These are phyloP conservation scores for Grosmannia serpens DNA, from an alignment of 2,329 filamentous ascomycete genomes.

Conservation along the genomic window DNA sequence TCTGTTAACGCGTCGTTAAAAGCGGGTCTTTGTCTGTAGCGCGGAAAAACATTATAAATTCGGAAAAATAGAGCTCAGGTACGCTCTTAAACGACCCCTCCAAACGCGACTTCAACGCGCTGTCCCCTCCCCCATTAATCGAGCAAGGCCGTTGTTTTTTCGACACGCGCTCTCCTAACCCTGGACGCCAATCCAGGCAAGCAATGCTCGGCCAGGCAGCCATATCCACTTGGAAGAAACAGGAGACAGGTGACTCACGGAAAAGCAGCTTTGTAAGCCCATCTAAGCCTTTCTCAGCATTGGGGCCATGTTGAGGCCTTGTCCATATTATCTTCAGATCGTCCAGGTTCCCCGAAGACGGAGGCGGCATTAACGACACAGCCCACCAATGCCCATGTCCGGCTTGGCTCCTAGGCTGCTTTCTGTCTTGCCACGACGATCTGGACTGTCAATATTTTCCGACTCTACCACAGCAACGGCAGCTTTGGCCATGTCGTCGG, in stretches of 20 bases:
- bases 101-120: slow-evolving; percentile 8
- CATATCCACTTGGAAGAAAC: neutral
- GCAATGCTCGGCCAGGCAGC: neutral
- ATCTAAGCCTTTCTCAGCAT: neutral
- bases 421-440: neutral
- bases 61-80: neutral
- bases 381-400: slow-evolving; percentile 5
- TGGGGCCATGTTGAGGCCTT: neutral
- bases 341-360: neutral
- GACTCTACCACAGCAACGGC: slow-evolving; percentile 2
- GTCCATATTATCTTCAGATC: neutral
- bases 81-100: neutral
- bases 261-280: neutral
- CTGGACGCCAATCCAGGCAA: neutral
- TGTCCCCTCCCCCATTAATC: neutral
- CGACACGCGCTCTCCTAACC: too few relatives aligned
- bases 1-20: slow-evolving; percentile 8
- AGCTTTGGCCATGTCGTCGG: slow-evolving; percentile 11
- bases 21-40: slow-evolving; percentile 3
- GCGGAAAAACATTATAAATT: slow-evolving; percentile 6
- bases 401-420: slow-evolving; percentile 3
- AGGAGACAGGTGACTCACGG: neutral
- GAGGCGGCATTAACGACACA: neutral
- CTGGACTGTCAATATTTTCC: neutral
- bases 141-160: neutral